These are phyloP conservation scores for Fraxinus xanthoxyloides DNA, from an alignment of 305 asterid species.

Conservation along the genomic window DNA sequence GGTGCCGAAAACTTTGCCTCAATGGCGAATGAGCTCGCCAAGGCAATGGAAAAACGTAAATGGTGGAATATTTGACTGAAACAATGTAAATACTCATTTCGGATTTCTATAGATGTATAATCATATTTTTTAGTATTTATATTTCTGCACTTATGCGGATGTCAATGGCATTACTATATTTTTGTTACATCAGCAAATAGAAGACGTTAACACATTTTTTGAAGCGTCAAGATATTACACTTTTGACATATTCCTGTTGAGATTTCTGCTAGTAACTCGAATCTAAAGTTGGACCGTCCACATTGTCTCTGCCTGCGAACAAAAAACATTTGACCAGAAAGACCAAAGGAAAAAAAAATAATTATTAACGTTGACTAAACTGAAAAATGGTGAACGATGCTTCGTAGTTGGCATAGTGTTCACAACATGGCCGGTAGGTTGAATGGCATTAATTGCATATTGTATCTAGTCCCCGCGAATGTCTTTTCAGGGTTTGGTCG, in stretches of 20 bases:
- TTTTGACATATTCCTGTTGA: neutral
- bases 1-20: constrained; percentile 73
- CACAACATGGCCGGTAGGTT: neutral
- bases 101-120: neutral
- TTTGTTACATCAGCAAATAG: neutral
- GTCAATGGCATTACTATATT: neutral
- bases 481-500: neutral
- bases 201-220: neutral
- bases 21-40: constrained; percentile 75
- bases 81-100: neutral
- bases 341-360: neutral
- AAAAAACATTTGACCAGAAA: neutral
- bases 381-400: neutral
- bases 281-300: neutral
- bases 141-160: neutral
- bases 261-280: neutral
- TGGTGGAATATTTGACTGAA: constrained; percentile 72
- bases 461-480: neutral
- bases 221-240: neutral
- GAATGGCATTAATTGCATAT: neutral
- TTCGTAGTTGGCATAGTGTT: neutral
- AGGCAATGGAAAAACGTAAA: constrained; percentile 73
- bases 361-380: neutral
- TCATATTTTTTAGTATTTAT: neutral
- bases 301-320: neutral